phyloP scores from a whole-genome alignment of 495 filamentous ascomycete species.

The Aspergillus indologenus region DNA sequence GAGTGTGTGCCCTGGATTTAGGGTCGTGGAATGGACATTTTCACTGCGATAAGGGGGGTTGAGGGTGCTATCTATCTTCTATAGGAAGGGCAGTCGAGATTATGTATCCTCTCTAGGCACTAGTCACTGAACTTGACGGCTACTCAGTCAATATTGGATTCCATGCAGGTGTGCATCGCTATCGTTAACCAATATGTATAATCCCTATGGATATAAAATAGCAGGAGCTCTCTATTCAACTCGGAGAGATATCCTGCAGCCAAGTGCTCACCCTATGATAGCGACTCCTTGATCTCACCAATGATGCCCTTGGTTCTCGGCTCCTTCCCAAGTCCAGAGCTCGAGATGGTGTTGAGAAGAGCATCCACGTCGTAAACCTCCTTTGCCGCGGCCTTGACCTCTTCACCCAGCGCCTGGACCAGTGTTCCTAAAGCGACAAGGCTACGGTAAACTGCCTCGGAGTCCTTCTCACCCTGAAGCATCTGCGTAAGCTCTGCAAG shows the following conservation, averaged over 20 bases:
- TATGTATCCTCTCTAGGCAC: background rate
- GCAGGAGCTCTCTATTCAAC: background rate
- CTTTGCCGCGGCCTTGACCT: slow-evolving; percentile 47
- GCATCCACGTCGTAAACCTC: slow-evolving; percentile 45
- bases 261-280: slow-evolving; percentile 21
- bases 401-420: slow-evolving; percentile 39
- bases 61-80: no score
- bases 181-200: slow-evolving; percentile 15
- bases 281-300: slow-evolving; percentile 39
- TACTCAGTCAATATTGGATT: background rate
- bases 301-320: slow-evolving; percentile 49
- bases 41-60: no score
- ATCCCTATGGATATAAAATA: slow-evolving; percentile 2
- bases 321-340: slow-evolving; percentile 42
- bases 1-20: no score
- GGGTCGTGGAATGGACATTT: no score
- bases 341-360: slow-evolving; percentile 34
- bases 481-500: slow-evolving; percentile 63
- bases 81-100: no score
- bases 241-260: background rate
- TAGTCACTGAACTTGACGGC: background rate
- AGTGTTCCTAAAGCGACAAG: slow-evolving; percentile 83
- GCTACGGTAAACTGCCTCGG: slow-evolving; percentile 77
- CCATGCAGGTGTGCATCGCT: slow-evolving; percentile 10
- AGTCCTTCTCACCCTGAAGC: slow-evolving; percentile 62